Conservation (phyloP, 768 basidiomycete species). For the Kwoniella bestiolae region DNA sequence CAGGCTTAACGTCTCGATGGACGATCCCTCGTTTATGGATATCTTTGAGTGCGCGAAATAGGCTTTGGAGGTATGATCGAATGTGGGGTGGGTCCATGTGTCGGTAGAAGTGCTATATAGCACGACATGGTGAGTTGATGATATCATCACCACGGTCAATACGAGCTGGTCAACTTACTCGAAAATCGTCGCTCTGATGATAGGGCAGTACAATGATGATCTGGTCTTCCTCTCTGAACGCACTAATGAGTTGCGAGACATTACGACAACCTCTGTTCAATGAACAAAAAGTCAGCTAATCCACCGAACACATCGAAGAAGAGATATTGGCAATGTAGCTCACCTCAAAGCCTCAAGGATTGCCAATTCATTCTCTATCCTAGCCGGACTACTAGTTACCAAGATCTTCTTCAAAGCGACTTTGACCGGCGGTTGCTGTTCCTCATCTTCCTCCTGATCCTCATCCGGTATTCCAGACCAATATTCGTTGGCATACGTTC, state of each 20-base stretch:
- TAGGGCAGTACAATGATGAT: slow-evolving; percentile 94
- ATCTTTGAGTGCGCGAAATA: slow-evolving; percentile 87
- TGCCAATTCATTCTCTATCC: slow-evolving; percentile 88
- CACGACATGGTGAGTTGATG: neutral
- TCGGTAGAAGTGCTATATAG: slow-evolving; percentile 70
- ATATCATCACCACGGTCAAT: neutral
- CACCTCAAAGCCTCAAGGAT: slow-evolving; percentile 74
- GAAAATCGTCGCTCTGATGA: slow-evolving; percentile 87
- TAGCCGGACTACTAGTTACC: slow-evolving; percentile 89
- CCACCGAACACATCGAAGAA: no score
- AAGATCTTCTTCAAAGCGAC: slow-evolving; percentile 97
- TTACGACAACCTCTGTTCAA: slow-evolving; percentile 73
- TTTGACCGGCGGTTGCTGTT: slow-evolving; percentile 59
- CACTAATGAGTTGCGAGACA: slow-evolving; percentile 90
- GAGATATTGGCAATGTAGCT: slow-evolving; percentile 13
- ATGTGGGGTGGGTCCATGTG: slow-evolving; percentile 74
- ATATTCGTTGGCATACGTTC: slow-evolving; percentile 61
- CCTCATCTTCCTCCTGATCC: neutral
- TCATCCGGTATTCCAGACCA: slow-evolving; percentile 60
- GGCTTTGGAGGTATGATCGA: slow-evolving; percentile 83
- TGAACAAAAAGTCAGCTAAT: neutral
- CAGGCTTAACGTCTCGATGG: slow-evolving; percentile 96
- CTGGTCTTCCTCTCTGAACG: slow-evolving; percentile 87
- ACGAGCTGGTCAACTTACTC: slow-evolving; percentile 64
- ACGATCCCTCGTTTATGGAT: slow-evolving; percentile 85